Evolutionary conservation across 2,329 filamentous ascomycete species (phyloP).

Genomic region (Ramularia collo-cygni): DNA sequence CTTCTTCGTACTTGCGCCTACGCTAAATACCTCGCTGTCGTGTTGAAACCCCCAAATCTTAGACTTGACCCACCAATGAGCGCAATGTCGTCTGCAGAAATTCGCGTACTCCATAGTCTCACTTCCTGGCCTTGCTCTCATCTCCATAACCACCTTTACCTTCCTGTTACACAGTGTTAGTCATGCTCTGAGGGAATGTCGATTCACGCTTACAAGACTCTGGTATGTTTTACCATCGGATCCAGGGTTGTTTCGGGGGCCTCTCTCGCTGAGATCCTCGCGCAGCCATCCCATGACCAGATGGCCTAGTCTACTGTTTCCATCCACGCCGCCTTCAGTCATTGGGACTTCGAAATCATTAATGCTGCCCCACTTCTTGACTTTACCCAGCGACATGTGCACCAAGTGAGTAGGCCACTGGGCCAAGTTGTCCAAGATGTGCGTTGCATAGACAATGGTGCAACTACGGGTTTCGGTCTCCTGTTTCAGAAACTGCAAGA

Average conservation of each 20-base stretch:
- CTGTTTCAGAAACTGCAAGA: constrained; percentile 74
- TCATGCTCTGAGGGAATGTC: too few species aligned
- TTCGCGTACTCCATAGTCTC: constrained; percentile 1
- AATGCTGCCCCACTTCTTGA: constrained; percentile 78
- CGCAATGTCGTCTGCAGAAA: not conserved
- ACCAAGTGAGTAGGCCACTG: constrained; percentile 93
- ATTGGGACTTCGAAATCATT: constrained; percentile 59
- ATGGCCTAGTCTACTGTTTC: constrained; percentile 80
- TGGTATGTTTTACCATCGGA: constrained; percentile 61
- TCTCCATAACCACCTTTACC: constrained; percentile 59
- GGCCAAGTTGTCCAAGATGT: constrained; percentile 91
- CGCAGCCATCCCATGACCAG: constrained; percentile 82
- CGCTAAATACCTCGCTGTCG: too few species aligned
- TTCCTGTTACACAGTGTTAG: constrained; percentile 28
- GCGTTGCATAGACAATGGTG: constrained; percentile 94
- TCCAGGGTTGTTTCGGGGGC: constrained; percentile 59
- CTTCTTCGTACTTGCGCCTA: too few species aligned
- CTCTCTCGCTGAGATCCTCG: constrained; percentile 69
- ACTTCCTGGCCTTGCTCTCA: constrained; percentile 39
- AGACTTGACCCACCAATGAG: constrained; percentile 2
- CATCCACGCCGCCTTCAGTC: constrained; percentile 44
- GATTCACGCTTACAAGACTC: constrained; percentile 21
- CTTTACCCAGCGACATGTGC: constrained; percentile 84
- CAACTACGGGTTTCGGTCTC: constrained; percentile 79
- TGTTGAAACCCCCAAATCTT: not conserved